Percentiles rank a stretch among this genome's conserved stretches.
phyloP scores from a whole-genome alignment of 345 rosid species.

The Hibiscus syriacus region DNA sequence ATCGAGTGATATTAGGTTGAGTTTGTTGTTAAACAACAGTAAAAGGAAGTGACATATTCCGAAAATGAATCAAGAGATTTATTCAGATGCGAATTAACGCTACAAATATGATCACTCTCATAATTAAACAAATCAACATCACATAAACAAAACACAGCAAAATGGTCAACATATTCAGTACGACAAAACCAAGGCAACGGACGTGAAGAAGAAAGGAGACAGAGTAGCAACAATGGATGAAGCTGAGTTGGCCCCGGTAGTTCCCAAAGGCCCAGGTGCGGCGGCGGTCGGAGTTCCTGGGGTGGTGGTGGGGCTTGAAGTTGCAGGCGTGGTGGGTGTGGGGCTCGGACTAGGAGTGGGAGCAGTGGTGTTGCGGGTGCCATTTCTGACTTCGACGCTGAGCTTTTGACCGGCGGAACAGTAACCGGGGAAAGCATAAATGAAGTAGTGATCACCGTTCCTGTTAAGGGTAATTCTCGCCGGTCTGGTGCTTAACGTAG shows the following conservation, averaged over 20 bases:
- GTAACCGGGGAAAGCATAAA: constrained; percentile 22
- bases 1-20: too few relatives aligned
- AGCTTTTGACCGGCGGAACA: constrained; percentile 29
- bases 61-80: too few relatives aligned
- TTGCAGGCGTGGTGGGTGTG: not conserved
- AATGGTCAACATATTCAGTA: not conserved
- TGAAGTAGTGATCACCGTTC: constrained; percentile 24
- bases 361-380: not conserved
- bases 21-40: too few relatives aligned
- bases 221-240: constrained; percentile 12
- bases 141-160: not conserved
- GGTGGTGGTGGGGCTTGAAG: not conserved
- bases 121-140: not conserved
- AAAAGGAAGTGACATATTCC: too few relatives aligned
- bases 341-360: not conserved
- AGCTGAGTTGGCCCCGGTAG: constrained; percentile 4
- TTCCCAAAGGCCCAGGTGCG: too few relatives aligned
- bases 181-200: not conserved
- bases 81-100: too few relatives aligned
- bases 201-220: not conserved
- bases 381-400: constrained; percentile 7
- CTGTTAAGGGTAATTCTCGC: constrained; percentile 23
- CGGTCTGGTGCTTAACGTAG: constrained; percentile 3
- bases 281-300: not conserved
- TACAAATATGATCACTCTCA: not conserved